A percentile compares a stretch with the other conserved stretches of the same genome.
Conservation (phyloP, 768 basidiomycete genomes). For the Chalciporus pseudorubinellus region DNA sequence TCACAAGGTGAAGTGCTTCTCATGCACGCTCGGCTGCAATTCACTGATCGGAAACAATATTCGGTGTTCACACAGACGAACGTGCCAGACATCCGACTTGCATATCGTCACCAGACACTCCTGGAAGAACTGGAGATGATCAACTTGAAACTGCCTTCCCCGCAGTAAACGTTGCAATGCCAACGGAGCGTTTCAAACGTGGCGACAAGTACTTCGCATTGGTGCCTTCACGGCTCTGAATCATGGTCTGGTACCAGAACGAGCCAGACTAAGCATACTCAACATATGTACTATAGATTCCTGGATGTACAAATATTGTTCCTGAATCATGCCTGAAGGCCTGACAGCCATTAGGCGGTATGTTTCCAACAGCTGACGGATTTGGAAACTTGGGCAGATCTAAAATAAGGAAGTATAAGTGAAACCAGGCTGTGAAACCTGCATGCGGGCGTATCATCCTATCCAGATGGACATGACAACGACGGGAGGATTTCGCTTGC, state of each 20-base stretch:
- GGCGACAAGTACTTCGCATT: neutral
- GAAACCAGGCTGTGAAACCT: too few species aligned
- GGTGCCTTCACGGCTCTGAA: neutral
- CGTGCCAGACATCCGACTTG: constrained; percentile 86
- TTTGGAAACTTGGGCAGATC: too few species aligned
- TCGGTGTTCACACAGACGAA: constrained; percentile 65
- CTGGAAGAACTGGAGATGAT: constrained; percentile 82
- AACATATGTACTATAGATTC: neutral
- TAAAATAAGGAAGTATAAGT: too few species aligned
- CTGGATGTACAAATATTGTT: neutral
- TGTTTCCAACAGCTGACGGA: too few species aligned
- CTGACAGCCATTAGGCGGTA: neutral
- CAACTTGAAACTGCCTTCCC: constrained; percentile 26
- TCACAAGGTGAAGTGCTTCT: constrained; percentile 62
- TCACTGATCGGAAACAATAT: constrained; percentile 2
- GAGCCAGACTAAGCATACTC: neutral
- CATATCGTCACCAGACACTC: constrained; percentile 89
- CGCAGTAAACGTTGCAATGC: neutral
- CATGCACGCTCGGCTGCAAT: neutral
- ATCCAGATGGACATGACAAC: too few species aligned
- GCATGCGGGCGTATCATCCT: too few species aligned
- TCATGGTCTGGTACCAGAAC: neutral
- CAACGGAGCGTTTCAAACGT: neutral
- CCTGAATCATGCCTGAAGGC: neutral
- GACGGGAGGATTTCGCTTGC: too few species aligned